Percentiles rank a stretch among this genome's conserved stretches.
Conservation (phyloP, 331 rosid genomes). For the Rosa hybrid region DNA sequence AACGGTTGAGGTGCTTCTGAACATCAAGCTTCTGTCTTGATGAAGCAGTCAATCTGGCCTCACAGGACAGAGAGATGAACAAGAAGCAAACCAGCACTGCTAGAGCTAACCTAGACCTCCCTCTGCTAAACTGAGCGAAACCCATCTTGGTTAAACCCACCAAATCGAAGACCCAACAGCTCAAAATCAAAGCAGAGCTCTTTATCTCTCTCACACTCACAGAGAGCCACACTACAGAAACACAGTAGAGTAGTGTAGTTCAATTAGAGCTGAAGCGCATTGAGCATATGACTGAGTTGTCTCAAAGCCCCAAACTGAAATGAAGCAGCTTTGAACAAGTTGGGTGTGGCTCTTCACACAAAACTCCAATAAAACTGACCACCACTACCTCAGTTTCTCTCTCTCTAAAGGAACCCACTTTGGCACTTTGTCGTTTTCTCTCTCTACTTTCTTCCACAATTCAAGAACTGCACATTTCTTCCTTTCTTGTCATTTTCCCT, state of each 20-base stretch:
- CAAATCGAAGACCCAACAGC: constrained; percentile 20
- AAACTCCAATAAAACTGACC: constrained; percentile 27
- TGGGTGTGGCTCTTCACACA: constrained; percentile 15
- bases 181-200: constrained; percentile 10
- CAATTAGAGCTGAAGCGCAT: constrained; percentile 20
- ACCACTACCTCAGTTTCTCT: constrained; percentile 29
- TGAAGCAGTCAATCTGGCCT: constrained; percentile 53
- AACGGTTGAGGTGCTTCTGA: constrained; percentile 66
- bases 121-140: constrained; percentile 29
- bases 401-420: constrained; percentile 21
- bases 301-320: constrained; percentile 9
- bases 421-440: constrained; percentile 9
- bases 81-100: constrained; percentile 36
- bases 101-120: constrained; percentile 28
- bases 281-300: constrained; percentile 7
- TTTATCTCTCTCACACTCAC: background rate
- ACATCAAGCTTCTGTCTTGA: constrained; percentile 66
- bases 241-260: background rate
- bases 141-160: constrained; percentile 30
- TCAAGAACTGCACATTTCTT: constrained; percentile 25
- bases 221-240: constrained; percentile 15
- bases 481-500: constrained; percentile 44
- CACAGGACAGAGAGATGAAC: constrained; percentile 46
- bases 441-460: constrained; percentile 30
- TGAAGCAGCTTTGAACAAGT: constrained; percentile 8